Evolutionary conservation across 257 asterid species (phyloP), one percentile per base, ranked within the genome.

Genomic region (Primulina eburnea): DNA sequence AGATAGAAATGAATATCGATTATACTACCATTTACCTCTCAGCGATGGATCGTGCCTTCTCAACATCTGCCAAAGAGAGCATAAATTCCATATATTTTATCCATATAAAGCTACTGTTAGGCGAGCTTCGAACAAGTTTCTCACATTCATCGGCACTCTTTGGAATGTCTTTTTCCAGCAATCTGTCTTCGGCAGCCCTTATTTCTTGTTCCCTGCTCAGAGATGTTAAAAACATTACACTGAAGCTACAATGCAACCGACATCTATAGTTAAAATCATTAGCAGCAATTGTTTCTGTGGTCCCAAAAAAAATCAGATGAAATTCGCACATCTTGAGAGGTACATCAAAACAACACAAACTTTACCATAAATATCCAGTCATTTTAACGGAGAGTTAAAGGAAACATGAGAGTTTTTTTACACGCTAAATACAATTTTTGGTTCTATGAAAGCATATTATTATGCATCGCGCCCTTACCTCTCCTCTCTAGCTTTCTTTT

Each of bases 121-220:
- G 97, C 43, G 95, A 89, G 78, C 81, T 84, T 65, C 87, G 78
- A 73, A 88, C 76, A 68, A 94, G 87, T 80, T 89, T 91, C 88
- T 91, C 99, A 76, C 87, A 94, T 75, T 94, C 99, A 71, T 94
- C 96, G 4, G 87, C 84, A 74, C 76, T 88, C 81, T 83, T 85
- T 24, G 99, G 97, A 63, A 79, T 65, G 77, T 82, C 97, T 64
- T 91, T 86, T 66, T 79, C 95, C 53, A 89, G 86, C 61, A 85
- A 92, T 77, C 97, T 88, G 78, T 91, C 90, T 77, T 94, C 97
- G 18, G 97, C 97, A 80, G 89, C 95, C 76, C 89, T 90, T 77
- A 87, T 94, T 78, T 94, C 97, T 64, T 67, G 88, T 71, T 94
- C 99, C 88, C 97, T 93, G 81, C 58, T 69, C 73, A 70, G 64